phyloP scores from a whole-genome alignment of 306 rosid species.

The Acmispon strigosus region DNA sequence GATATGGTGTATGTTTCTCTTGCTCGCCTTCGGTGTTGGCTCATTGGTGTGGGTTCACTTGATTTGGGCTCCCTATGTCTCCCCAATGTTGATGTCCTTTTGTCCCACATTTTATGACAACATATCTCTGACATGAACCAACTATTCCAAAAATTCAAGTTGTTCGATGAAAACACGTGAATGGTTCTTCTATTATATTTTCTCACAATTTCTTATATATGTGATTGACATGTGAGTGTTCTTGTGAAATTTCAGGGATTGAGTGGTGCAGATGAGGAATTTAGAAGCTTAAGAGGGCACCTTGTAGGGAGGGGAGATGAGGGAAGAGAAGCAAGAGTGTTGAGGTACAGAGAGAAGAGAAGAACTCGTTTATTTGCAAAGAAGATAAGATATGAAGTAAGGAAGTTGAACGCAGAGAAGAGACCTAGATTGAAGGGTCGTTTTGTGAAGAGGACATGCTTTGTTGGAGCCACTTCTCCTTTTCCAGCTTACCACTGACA shows the following conservation, averaged over 20 bases:
- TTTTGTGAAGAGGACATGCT: constrained; percentile 68
- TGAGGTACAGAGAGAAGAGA: constrained; percentile 84
- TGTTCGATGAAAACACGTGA: too few relatives aligned
- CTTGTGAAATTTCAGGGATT: constrained; percentile 24
- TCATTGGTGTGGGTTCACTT: too few relatives aligned
- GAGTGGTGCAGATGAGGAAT: constrained; percentile 24
- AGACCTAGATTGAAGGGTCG: constrained; percentile 97
- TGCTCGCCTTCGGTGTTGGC: too few relatives aligned
- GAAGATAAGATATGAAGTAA: constrained; percentile 83
- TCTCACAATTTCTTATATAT: not conserved
- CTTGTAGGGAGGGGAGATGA: constrained; percentile 21
- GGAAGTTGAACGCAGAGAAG: constrained; percentile 88
- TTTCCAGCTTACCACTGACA: constrained; percentile 23
- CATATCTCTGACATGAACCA: too few relatives aligned
- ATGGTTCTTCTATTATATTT: too few relatives aligned
- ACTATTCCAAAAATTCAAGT: too few relatives aligned
- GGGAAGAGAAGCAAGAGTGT: constrained; percentile 91
- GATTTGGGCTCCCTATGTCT: too few relatives aligned
- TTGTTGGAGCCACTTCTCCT: constrained; percentile 12
- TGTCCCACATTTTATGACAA: too few relatives aligned
- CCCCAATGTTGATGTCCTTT: too few relatives aligned
- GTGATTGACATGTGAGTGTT: not conserved
- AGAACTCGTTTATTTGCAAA: constrained; percentile 81
- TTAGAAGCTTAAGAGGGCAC: constrained; percentile 22
- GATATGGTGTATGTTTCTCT: too few relatives aligned